phyloP scores from a whole-genome alignment of 164 flowering plant genomes.

The Dillenia suffruticosa region DNA sequence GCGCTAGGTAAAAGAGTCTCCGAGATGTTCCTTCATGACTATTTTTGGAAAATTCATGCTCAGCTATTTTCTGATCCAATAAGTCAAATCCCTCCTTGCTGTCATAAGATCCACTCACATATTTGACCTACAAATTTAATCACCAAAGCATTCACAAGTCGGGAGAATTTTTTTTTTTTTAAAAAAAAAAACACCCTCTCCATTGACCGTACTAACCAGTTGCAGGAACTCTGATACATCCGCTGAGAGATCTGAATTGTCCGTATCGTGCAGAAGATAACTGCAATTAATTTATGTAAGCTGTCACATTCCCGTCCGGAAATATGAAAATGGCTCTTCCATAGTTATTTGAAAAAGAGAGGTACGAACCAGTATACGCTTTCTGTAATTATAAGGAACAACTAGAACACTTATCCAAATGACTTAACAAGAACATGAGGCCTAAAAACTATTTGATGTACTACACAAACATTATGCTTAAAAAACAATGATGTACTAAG shows the following conservation, averaged over 20 bases:
- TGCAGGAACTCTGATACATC: constrained; percentile 62
- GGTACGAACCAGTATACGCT: too few species aligned
- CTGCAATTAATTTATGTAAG: constrained; percentile 29
- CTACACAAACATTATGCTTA: too few species aligned
- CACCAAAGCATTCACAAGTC: neutral
- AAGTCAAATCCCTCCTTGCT: constrained; percentile 61
- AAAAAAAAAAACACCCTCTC: neutral
- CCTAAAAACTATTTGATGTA: too few species aligned
- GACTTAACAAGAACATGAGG: too few species aligned
- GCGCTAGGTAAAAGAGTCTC: constrained; percentile 94
- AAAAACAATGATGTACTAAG: too few species aligned
- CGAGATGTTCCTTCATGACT: constrained; percentile 74
- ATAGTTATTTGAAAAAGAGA: too few species aligned
- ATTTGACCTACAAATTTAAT: constrained; percentile 65
- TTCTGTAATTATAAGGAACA: too few species aligned
- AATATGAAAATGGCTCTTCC: too few species aligned
- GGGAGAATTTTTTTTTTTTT: too few species aligned
- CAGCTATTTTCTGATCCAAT: constrained; percentile 75
- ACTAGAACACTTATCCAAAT: too few species aligned
- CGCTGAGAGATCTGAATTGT: constrained; percentile 39
- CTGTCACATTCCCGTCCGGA: too few species aligned
- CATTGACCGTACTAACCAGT: constrained; percentile 44
- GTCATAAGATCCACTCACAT: constrained; percentile 89
- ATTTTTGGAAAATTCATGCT: constrained; percentile 60
- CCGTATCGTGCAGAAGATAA: constrained; percentile 48